These are phyloP conservation scores for Septoria petroselini DNA, from an alignment of 2,329 filamentous ascomycete genomes.

Conservation along the genomic window DNA sequence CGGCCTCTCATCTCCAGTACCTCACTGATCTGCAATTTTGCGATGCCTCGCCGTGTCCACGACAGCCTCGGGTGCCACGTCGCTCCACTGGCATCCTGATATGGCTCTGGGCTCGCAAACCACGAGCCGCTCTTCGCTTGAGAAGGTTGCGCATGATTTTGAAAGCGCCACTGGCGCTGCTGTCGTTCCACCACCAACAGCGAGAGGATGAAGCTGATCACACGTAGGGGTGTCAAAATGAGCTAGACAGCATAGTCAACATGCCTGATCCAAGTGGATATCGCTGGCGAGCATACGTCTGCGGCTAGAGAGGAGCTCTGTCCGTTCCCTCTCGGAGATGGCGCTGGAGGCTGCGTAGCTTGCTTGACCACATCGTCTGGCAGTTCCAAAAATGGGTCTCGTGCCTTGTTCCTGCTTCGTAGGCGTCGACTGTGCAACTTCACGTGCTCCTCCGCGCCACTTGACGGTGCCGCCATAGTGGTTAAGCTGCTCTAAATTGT, in stretches of 20 bases:
- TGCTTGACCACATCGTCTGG: conserved; percentile 30
- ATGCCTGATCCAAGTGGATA: not conserved
- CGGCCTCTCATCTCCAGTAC: conserved; percentile 59
- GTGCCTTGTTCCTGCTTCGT: conserved; percentile 30
- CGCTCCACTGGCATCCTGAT: conserved; percentile 41
- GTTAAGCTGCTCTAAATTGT: conserved; percentile 9
- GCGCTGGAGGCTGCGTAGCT: conserved; percentile 19
- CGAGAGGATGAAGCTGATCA: conserved; percentile 64
- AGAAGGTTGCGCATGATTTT: conserved; percentile 39
- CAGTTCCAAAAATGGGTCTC: conserved; percentile 33
- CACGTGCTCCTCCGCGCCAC: conserved; percentile 15
- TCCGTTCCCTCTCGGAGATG: conserved; percentile 24
- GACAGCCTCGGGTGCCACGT: conserved; percentile 29
- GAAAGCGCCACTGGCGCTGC: conserved; percentile 50
- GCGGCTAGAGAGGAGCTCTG: conserved; percentile 24
- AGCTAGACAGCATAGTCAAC: conserved; percentile 25
- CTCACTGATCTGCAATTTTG: conserved; percentile 61
- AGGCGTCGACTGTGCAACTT: conserved; percentile 25
- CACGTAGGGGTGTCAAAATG: conserved; percentile 61
- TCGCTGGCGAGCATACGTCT: conserved; percentile 23
- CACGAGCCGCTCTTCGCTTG: conserved; percentile 37
- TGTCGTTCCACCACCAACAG: conserved; percentile 61
- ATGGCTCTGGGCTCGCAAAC: conserved; percentile 44
- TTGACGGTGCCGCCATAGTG: conserved; percentile 19
- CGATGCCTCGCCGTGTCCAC: conserved; percentile 52